Base-by-base conservation (phyloP, 257 asterid species). In the Nicotiana paniculata region DNA sequence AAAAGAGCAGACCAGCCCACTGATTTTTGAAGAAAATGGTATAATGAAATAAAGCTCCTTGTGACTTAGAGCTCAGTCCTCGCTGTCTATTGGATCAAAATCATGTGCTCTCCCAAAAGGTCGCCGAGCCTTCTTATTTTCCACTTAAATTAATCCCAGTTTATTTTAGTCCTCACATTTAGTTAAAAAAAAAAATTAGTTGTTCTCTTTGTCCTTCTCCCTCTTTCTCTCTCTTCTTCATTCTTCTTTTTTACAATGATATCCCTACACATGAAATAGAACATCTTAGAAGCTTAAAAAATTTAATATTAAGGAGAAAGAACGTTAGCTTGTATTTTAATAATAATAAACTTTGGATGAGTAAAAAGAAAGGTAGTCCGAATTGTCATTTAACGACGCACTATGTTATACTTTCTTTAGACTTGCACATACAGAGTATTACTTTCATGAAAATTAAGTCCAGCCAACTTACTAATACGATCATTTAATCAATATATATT, bases 61-160 rank as follows among this genome's bases (percentile, higher is more conserved):
- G 86, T 76, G 89, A 86, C 89, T 64, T 84, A 70, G 90, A 86
- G 86, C 54, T 84, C 83, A 37, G 81, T 88, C 91, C 58, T 88
- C 82, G 91, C 92, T 90, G 92, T 90, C 84, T 82, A 82, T 81
- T 90, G 93, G 90, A 84, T 92, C 88, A 84, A 83, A 70, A 78
- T 88, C 97, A 89, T 88, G 97, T 92, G 94, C 93, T 85, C 93
- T 85, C 94, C 92, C 86, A 86, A 87, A 88, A 86, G 90, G 89
- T 89, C 88, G 92, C 96, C 88, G 92, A 85, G 26, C 54, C 69
- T 63, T 87, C 86, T 39, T 80, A 7, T 62, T 83, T 88, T 84
- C 82, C 74, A 53, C 51, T 51, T 61, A 43, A 43, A 54, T 54
- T 54, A 43, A 43, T 15, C 21, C 18, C 61, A 17, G 12, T 54